phyloP scores from a whole-genome alignment of 306 rosid species.

The Bauhinia variegata region DNA sequence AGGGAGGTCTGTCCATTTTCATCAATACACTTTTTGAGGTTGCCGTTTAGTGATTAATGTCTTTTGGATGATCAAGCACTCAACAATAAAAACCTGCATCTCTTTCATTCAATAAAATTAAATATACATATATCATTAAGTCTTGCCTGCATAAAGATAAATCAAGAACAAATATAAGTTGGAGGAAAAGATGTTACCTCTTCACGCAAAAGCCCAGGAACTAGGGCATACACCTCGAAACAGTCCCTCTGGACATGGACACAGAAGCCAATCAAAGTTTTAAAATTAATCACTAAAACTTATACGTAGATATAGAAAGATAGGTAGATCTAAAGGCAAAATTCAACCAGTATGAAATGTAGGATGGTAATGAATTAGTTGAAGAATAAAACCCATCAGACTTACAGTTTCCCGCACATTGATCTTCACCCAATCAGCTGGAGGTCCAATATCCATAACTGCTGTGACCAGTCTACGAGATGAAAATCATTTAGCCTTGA shows the following conservation, averaged over 20 bases:
- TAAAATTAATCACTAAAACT: not conserved
- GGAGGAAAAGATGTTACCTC: constrained; percentile 56
- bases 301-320: too few relatives aligned
- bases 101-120: constrained; percentile 26
- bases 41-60: not conserved
- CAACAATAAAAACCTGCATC: constrained; percentile 24
- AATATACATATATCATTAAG: constrained; percentile 23
- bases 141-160: not conserved
- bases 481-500: constrained; percentile 44
- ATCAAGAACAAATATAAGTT: constrained; percentile 13
- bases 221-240: constrained; percentile 85
- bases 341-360: constrained; percentile 3
- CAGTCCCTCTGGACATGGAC: constrained; percentile 73
- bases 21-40: too few relatives aligned
- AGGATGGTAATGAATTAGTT: constrained; percentile 16
- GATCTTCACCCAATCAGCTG: constrained; percentile 94
- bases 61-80: constrained; percentile 21
- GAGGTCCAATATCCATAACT: constrained; percentile 74
- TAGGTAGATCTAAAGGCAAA: constrained; percentile 1
- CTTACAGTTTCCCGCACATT: constrained; percentile 84
- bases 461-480: constrained; percentile 58
- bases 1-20: too few relatives aligned
- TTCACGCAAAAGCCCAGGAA: constrained; percentile 90
- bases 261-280: constrained; percentile 32
- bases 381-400: constrained; percentile 29